These are phyloP conservation scores for Friedmanniomyces simplex DNA, from an alignment of 495 filamentous ascomycete genomes.

Conservation along the genomic window DNA sequence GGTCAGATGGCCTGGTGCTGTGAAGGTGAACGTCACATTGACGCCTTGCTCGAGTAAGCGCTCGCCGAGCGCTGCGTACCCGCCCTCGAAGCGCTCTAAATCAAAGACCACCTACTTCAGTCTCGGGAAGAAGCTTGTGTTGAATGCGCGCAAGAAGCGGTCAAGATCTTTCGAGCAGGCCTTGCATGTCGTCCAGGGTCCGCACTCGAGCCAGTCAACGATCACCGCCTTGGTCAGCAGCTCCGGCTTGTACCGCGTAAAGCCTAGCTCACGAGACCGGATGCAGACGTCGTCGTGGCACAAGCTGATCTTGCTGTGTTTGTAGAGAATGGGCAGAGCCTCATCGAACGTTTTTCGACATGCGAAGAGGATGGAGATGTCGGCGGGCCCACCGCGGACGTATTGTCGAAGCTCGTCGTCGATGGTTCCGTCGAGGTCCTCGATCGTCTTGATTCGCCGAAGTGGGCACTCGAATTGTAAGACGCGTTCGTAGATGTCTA, in stretches of 20 bases:
- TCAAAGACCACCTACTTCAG: background rate
- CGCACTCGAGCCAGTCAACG: background rate
- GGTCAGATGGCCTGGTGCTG: background rate
- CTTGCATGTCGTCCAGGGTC: background rate
- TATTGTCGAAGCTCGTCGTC: background rate
- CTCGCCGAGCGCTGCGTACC: conserved; percentile 3
- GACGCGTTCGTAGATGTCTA: background rate
- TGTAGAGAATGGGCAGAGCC: background rate
- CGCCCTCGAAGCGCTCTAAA: background rate
- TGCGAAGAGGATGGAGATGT: background rate
- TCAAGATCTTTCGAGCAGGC: background rate
- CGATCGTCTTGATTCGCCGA: background rate
- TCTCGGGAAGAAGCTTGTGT: background rate
- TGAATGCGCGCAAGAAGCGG: background rate
- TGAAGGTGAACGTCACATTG: background rate
- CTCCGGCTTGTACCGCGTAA: background rate
- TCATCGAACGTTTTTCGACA: background rate
- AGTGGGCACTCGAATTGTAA: background rate
- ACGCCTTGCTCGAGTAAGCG: background rate
- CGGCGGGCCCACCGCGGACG: background rate
- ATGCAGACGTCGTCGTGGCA: conserved; percentile 1
- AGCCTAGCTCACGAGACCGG: background rate
- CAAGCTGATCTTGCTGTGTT: background rate
- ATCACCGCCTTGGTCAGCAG: background rate
- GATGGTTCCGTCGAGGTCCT: background rate